Percentiles rank a stretch among this genome's conserved stretches.
These are phyloP conservation scores for Xylaria flabelliformis DNA, from an alignment of 495 filamentous ascomycete species.

Conservation along the genomic window DNA sequence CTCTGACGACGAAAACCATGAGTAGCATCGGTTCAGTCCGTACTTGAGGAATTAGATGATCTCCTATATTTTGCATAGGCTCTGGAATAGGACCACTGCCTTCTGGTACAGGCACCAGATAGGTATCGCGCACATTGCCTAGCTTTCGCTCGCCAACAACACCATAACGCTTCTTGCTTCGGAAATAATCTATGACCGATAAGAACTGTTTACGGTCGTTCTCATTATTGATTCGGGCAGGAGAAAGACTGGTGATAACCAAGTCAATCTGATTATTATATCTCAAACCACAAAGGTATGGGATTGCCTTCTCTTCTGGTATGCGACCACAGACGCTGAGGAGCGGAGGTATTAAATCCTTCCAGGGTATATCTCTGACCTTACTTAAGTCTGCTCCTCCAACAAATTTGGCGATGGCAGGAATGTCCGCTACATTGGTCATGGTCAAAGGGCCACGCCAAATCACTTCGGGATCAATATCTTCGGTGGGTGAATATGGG, in stretches of 20 bases:
- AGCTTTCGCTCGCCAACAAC: conserved; percentile 75
- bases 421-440: conserved; percentile 75
- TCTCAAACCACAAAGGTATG: conserved; percentile 84
- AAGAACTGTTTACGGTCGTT: conserved; percentile 64
- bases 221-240: conserved; percentile 50
- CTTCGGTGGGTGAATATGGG: conserved; percentile 78
- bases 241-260: conserved; percentile 69
- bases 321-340: conserved; percentile 86
- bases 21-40: conserved; percentile 74
- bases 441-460: conserved; percentile 85
- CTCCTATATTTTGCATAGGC: conserved; percentile 77
- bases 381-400: conserved; percentile 77
- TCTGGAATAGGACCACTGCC: conserved; percentile 65
- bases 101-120: conserved; percentile 75
- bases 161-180: conserved; percentile 76
- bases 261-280: conserved; percentile 77
- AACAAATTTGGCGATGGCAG: conserved; percentile 78
- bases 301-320: conserved; percentile 75
- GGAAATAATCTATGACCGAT: conserved; percentile 79
- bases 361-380: conserved; percentile 65
- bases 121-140: conserved; percentile 76
- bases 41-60: conserved; percentile 70
- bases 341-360: conserved; percentile 68
- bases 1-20: conserved; percentile 75
- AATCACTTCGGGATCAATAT: conserved; percentile 70